Conservation (phyloP, 1,139 yeast species). For the Geotrichum cucujoidarum region DNA sequence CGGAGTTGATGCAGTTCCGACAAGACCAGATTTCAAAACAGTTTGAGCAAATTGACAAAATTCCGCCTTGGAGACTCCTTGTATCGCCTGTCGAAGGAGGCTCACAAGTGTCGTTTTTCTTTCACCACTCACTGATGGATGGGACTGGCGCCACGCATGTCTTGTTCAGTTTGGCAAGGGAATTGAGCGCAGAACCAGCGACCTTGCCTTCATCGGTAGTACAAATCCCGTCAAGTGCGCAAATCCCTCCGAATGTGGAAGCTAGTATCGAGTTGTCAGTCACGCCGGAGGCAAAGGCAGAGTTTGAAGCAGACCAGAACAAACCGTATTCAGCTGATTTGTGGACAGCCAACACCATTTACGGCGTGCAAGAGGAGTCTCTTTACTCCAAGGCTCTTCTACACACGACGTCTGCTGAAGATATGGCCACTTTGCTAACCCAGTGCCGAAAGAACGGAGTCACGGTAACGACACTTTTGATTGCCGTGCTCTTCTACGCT, state of each 20-base stretch:
- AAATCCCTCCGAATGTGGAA: background rate
- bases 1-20: background rate
- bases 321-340: background rate
- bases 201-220: background rate
- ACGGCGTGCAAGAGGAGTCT: background rate
- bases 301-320: background rate
- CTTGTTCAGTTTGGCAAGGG: background rate
- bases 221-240: background rate
- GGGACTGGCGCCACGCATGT: background rate
- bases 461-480: background rate
- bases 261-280: background rate
- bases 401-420: background rate
- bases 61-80: background rate
- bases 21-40: background rate
- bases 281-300: background rate
- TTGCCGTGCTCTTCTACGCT: background rate
- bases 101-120: background rate
- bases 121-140: background rate
- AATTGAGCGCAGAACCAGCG: background rate
- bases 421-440: background rate
- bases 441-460: background rate
- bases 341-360: background rate
- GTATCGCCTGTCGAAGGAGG: background rate
- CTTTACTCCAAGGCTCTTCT: background rate
- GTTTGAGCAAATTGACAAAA: background rate